Evolutionary conservation across 305 asterid genomes (phyloP), one percentile per base, ranked within the genome.

Genomic region (Stenogyne calaminthoides): DNA sequence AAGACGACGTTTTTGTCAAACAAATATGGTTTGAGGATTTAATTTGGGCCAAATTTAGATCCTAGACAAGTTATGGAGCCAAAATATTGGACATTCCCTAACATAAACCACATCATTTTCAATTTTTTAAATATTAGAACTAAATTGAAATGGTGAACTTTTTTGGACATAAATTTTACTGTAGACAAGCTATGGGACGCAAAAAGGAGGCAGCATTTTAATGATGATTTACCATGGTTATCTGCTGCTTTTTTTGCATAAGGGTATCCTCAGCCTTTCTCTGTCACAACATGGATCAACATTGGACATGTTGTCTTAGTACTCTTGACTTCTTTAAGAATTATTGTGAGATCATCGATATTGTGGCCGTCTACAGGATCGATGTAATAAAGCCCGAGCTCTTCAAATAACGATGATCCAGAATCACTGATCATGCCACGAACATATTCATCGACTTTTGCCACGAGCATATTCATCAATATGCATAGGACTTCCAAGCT

Each of bases 341-440:
- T 94, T 8, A 96, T 81, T 7, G 89, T 76, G 36, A 94, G 84
- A 74, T 94, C 99, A 67, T 94, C 95, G 57, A 94, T 81, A 72
- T 78, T 92, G 80, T 94, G 99, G 34, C 99, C 99, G 73, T 94
- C 99, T 7, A 94, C 99, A 7, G 99, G 99, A 62, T 98, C 99
- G 18, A 94, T 94, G 68, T 94, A 94, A 68, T 94, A 94, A 64
- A 94, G 90, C 54, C 98, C 99, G 39, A 94, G 96, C 86, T 92
- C 99, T 73, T 94, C 99, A 73, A 94, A 92, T 63, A 94, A 82
- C 7, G 98, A 82, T 2, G 99, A 90, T 39, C 99, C 97, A 8
- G 97, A 85, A 59, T 96, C 98, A 74, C 99, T 89, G 70, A 94
- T 94, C 87, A 94, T 39, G 40, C 99, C 99, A 56, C 99, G 97